Evolutionary conservation across 345 rosid genomes (phyloP).

Genomic region (Ricinus communis): DNA sequence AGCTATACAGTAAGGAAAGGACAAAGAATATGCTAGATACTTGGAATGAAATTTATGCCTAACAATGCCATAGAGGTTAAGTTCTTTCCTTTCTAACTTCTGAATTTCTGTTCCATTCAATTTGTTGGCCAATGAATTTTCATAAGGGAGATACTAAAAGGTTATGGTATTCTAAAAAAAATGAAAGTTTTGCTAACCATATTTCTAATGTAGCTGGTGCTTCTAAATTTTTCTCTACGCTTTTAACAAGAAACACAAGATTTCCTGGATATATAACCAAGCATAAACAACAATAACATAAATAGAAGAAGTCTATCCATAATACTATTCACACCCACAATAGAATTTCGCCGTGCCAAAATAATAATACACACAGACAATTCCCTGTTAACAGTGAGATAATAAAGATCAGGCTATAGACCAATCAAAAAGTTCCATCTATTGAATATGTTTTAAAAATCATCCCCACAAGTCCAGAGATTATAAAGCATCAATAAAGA

Average conservation of each 20-base stretch:
- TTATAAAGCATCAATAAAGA: background rate
- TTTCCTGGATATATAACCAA: background rate
- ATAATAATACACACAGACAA: too few relatives aligned
- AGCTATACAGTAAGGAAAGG: background rate
- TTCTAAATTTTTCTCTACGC: background rate
- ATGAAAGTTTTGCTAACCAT: background rate
- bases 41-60: background rate
- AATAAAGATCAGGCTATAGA: too few relatives aligned
- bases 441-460: background rate
- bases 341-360: too few relatives aligned
- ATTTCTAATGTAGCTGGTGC: background rate
- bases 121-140: too few relatives aligned
- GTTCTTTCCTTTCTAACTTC: background rate
- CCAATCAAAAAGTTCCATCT: too few relatives aligned
- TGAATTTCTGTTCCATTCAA: background rate
- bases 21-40: background rate
- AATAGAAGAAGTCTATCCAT: background rate
- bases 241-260: background rate
- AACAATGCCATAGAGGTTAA: background rate
- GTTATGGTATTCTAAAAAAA: background rate
- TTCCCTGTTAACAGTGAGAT: too few relatives aligned
- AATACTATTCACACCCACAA: too few relatives aligned
- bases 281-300: background rate
- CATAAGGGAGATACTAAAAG: background rate
- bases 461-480: conserved; percentile 1